These are phyloP conservation scores for Nicotiana tabacum DNA, from an alignment of 257 asterid genomes.

Conservation along the genomic window DNA sequence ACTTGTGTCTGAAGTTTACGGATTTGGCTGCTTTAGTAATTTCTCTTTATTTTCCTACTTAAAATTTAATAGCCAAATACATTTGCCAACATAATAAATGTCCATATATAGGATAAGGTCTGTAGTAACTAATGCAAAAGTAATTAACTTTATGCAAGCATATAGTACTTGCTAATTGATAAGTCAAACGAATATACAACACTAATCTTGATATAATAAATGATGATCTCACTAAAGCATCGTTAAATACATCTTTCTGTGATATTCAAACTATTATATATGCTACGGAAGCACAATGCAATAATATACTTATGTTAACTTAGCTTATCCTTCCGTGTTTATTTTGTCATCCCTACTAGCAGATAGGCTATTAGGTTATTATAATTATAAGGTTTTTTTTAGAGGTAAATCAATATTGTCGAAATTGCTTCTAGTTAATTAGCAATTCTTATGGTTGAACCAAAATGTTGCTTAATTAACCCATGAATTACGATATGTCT, in stretches of 20 bases:
- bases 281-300: background rate
- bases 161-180: background rate
- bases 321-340: no score
- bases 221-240: background rate
- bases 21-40: background rate
- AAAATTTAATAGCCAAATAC: background rate
- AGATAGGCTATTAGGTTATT: no score
- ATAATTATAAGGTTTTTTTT: no score
- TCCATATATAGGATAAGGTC: background rate
- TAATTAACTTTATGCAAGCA: background rate
- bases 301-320: no score
- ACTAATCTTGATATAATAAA: background rate
- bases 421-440: background rate
- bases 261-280: background rate
- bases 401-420: background rate
- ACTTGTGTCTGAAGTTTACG: conserved; percentile 9
- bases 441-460: background rate
- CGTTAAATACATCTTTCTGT: no score
- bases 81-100: background rate
- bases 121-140: background rate
- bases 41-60: background rate
- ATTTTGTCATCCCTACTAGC: no score
- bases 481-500: background rate
- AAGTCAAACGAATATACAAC: background rate
- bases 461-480: background rate